These are phyloP conservation scores for Tolypocladium cylindrosporum DNA, from an alignment of 2,329 filamentous ascomycete genomes.

Conservation along the genomic window DNA sequence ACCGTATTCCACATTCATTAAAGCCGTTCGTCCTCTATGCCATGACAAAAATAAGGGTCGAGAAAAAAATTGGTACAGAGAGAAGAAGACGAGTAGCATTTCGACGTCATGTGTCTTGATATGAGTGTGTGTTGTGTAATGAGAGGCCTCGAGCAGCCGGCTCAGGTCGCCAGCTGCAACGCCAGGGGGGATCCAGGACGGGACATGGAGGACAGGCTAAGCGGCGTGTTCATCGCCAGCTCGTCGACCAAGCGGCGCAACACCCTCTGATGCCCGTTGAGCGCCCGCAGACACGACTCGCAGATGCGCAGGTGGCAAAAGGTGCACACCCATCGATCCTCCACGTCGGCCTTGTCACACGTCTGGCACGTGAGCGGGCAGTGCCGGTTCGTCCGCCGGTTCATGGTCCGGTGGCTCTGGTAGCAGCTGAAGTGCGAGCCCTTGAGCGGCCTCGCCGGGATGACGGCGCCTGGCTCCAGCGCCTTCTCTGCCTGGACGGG, in stretches of 20 bases:
- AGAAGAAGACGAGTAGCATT: not conserved
- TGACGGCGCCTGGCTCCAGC: slow-evolving; percentile 23
- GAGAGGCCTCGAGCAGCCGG: not conserved
- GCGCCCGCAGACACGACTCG: slow-evolving; percentile 30
- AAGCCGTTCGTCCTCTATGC: not conserved
- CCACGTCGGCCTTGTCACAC: slow-evolving; percentile 35
- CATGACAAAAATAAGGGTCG: not conserved
- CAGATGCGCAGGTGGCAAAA: slow-evolving; percentile 45
- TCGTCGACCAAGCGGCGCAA: slow-evolving; percentile 30
- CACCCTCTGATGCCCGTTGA: slow-evolving; percentile 32
- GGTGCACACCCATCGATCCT: slow-evolving; percentile 35
- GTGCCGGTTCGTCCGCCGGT: slow-evolving; percentile 34
- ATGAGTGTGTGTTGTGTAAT: not conserved
- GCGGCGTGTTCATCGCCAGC: slow-evolving; percentile 7
- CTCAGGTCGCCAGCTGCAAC: slow-evolving; percentile 5
- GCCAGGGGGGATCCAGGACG: slow-evolving; percentile 12
- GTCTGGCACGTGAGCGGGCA: slow-evolving; percentile 45
- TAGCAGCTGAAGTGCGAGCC: slow-evolving; percentile 37
- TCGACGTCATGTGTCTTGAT: not conserved
- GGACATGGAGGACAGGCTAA: slow-evolving; percentile 9
- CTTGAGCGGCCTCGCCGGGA: slow-evolving; percentile 32
- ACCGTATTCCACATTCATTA: not conserved
- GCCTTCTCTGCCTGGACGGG: slow-evolving; percentile 19
- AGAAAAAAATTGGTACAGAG: not conserved
- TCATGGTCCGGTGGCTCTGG: slow-evolving; percentile 37